Conservation (phyloP, 805 yeast genomes). For the Metschnikowia shivogae region DNA sequence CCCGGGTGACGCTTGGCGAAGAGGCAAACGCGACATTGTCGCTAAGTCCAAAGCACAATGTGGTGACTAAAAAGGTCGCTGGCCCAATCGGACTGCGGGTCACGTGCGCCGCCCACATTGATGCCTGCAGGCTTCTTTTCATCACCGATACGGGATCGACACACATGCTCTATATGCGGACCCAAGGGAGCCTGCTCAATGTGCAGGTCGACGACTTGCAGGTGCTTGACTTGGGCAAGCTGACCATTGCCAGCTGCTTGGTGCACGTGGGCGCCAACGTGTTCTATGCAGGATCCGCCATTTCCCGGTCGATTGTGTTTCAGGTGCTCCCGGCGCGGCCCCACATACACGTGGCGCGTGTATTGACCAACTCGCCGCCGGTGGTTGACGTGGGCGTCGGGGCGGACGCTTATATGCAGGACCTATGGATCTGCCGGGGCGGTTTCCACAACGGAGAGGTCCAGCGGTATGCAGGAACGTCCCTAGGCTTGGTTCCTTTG, state of each 20-base stretch:
- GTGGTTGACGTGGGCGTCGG: constrained; percentile 22
- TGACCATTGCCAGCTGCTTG: constrained; percentile 28
- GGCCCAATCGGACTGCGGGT: constrained; percentile 7
- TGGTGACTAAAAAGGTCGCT: constrained; percentile 8
- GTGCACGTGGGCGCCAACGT: constrained; percentile 24
- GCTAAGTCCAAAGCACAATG: constrained; percentile 3
- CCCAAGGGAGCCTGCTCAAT: background rate
- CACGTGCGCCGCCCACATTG: constrained; percentile 21
- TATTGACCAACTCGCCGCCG: constrained; percentile 29
- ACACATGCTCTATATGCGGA: constrained; percentile 20
- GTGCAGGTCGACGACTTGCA: constrained; percentile 15
- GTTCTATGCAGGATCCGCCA: constrained; percentile 28
- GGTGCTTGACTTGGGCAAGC: constrained; percentile 24
- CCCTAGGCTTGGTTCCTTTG: background rate
- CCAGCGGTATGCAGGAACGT: background rate
- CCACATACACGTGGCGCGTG: constrained; percentile 20
- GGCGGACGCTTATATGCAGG: constrained; percentile 2
- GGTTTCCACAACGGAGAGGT: constrained; percentile 35
- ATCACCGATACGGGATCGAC: constrained; percentile 30
- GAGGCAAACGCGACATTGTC: constrained; percentile 9
- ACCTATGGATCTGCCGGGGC: constrained; percentile 28
- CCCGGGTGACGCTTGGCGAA: constrained; percentile 1
- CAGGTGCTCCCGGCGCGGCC: constrained; percentile 25
- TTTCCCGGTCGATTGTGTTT: constrained; percentile 30
- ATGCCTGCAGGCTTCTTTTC: constrained; percentile 24